Percentiles rank a stretch among this genome's conserved stretches.
Conservation (phyloP, 2,329 filamentous ascomycete genomes). For the Didymosphaeria variabile region DNA sequence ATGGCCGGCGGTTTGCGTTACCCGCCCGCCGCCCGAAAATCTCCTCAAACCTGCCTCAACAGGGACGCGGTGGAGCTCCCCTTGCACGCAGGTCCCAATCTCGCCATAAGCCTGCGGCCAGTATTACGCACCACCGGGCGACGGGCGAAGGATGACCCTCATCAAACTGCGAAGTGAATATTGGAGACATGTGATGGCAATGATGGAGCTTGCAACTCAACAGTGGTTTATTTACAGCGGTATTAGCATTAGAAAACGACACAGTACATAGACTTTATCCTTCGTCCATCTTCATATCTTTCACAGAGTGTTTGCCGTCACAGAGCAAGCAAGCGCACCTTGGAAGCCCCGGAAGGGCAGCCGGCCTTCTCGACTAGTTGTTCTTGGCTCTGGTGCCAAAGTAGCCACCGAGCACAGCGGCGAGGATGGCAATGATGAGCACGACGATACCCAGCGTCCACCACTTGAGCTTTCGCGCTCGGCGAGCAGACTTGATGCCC, state of each 20-base stretch:
- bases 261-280: conserved; percentile 2
- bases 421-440: conserved; percentile 59
- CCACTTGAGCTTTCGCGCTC: conserved; percentile 81
- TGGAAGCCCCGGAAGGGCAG: not conserved
- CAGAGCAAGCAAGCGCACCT: not conserved
- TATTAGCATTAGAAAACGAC: conserved; percentile 14
- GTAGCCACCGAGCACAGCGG: conserved; percentile 59
- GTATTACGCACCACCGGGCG: not conserved
- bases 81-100: conserved; percentile 10
- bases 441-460: conserved; percentile 72
- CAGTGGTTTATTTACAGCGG: not conserved
- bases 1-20: not conserved
- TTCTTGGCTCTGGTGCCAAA: conserved; percentile 51
- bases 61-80: not conserved
- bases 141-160: not conserved
- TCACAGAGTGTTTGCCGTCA: not conserved
- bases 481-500: conserved; percentile 72
- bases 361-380: not conserved
- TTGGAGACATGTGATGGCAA: not conserved
- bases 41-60: not conserved
- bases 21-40: conserved; percentile 9
- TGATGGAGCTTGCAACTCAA: not conserved
- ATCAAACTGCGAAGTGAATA: not conserved
- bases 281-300: not conserved
- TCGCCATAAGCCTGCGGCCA: not conserved